Conservation (phyloP, 768 basidiomycete species). For the Leucosporidium creatinivorum region DNA sequence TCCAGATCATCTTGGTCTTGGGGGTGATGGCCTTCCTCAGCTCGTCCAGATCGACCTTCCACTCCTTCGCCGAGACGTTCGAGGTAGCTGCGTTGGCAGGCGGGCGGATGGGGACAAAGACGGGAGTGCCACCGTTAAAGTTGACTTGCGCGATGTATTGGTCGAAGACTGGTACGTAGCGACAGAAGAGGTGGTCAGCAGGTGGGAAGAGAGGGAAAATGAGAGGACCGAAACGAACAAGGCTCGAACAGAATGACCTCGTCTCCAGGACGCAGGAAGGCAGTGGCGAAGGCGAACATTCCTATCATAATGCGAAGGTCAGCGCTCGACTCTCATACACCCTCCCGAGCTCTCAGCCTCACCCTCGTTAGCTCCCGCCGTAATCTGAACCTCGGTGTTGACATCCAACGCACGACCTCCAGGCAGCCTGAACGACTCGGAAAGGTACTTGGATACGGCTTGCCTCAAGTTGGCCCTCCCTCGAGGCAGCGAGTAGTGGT, state of each 20-base stretch:
- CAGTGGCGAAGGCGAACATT: slow-evolving; percentile 76
- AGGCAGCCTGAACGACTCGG: slow-evolving; percentile 49
- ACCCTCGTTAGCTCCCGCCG: slow-evolving; percentile 97
- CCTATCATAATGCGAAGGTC: slow-evolving; percentile 48
- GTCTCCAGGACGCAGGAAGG: slow-evolving; percentile 83
- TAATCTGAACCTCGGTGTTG: slow-evolving; percentile 83
- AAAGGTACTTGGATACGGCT: slow-evolving; percentile 76
- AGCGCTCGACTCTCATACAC: background rate
- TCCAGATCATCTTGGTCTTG: slow-evolving; percentile 83
- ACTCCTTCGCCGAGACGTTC: slow-evolving; percentile 59
- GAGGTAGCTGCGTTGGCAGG: slow-evolving; percentile 49
- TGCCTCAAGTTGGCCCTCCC: slow-evolving; percentile 79
- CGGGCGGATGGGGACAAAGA: slow-evolving; percentile 92
- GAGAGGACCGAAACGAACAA: slow-evolving; percentile 8
- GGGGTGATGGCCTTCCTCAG: slow-evolving; percentile 78
- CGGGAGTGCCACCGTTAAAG: slow-evolving; percentile 64
- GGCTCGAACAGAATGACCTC: slow-evolving; percentile 98
- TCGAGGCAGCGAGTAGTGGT: slow-evolving; percentile 62
- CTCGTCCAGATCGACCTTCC: slow-evolving; percentile 85
- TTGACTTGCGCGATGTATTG: slow-evolving; percentile 36
- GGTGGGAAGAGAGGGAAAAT: background rate
- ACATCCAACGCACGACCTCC: slow-evolving; percentile 62
- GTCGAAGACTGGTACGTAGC: slow-evolving; percentile 15
- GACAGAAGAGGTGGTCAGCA: background rate
- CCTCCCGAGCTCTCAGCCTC: slow-evolving; percentile 16